Evolutionary conservation across 1,139 yeast genomes (phyloP).

Genomic region (Suhomyces guaymorum): DNA sequence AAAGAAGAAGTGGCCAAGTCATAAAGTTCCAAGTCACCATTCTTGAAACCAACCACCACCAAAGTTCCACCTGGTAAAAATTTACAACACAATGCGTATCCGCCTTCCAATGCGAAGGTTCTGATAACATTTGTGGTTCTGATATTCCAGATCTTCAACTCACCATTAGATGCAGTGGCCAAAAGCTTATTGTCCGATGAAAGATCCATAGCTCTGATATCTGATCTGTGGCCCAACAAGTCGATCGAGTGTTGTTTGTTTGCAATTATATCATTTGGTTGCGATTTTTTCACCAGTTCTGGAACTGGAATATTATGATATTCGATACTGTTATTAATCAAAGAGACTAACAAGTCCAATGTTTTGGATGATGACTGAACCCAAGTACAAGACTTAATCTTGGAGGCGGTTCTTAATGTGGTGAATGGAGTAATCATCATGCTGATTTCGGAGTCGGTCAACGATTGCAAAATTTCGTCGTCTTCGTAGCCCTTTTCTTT

Average conservation of each 20-base stretch:
- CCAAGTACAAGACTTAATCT: conserved; percentile 61
- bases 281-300: conserved; percentile 44
- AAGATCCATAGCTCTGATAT: conserved; percentile 79
- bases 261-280: conserved; percentile 36
- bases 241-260: conserved; percentile 60
- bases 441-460: conserved; percentile 56
- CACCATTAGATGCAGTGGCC: conserved; percentile 90
- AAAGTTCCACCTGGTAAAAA: conserved; percentile 91
- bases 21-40: conserved; percentile 80
- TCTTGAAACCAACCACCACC: conserved; percentile 86
- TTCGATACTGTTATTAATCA: conserved; percentile 75
- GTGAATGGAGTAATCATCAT: conserved; percentile 66
- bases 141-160: conserved; percentile 85
- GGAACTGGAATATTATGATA: conserved; percentile 59
- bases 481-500: conserved; percentile 64
- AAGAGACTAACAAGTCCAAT: conserved; percentile 61
- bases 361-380: conserved; percentile 45
- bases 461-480: conserved; percentile 58
- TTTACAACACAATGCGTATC: conserved; percentile 78
- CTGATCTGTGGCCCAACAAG: conserved; percentile 83
- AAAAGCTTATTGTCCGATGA: conserved; percentile 78
- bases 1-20: conserved; percentile 83
- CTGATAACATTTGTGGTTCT: conserved; percentile 74
- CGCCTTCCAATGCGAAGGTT: conserved; percentile 71
- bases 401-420: conserved; percentile 56